Conservation (phyloP, 208 protist species). For the Herpetomonas tarakana region DNA sequence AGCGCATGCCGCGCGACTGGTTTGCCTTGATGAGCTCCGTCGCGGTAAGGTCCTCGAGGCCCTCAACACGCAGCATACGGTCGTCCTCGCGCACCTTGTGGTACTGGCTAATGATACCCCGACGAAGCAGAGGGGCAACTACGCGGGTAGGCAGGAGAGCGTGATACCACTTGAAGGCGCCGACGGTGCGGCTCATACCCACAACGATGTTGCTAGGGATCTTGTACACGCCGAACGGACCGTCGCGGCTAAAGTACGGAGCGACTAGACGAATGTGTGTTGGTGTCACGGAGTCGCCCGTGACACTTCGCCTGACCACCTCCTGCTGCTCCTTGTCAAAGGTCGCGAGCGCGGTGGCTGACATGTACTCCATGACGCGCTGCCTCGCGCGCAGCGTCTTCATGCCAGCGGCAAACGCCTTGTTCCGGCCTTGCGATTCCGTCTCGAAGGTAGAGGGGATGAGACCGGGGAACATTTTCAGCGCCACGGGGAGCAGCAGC, state of each 20-base stretch:
- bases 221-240: conserved; percentile 83
- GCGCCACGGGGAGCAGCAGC: conserved; percentile 92
- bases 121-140: conserved; percentile 57
- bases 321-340: conserved; percentile 81
- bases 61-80: conserved; percentile 75
- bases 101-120: conserved; percentile 72
- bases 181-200: conserved; percentile 58
- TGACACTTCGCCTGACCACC: conserved; percentile 66
- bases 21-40: conserved; percentile 87
- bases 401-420: conserved; percentile 66
- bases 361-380: conserved; percentile 83
- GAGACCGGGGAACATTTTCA: conserved; percentile 97
- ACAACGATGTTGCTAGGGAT: conserved; percentile 73
- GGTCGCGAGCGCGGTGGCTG: conserved; percentile 74
- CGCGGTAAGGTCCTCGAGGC: conserved; percentile 66
- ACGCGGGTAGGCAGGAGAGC: conserved; percentile 55
- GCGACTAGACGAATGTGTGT: conserved; percentile 75
- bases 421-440: conserved; percentile 80
- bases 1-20: conserved; percentile 82
- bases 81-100: conserved; percentile 82
- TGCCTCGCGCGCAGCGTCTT: conserved; percentile 78
- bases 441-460: conserved; percentile 96
- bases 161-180: conserved; percentile 81
- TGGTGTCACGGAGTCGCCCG: conserved; percentile 73
- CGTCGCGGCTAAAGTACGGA: conserved; percentile 71